A percentile compares a stretch with the other conserved stretches of the same genome.
Conservation (phyloP, 352 stramenopile genomes). For the Pythium vanterpoolii region DNA sequence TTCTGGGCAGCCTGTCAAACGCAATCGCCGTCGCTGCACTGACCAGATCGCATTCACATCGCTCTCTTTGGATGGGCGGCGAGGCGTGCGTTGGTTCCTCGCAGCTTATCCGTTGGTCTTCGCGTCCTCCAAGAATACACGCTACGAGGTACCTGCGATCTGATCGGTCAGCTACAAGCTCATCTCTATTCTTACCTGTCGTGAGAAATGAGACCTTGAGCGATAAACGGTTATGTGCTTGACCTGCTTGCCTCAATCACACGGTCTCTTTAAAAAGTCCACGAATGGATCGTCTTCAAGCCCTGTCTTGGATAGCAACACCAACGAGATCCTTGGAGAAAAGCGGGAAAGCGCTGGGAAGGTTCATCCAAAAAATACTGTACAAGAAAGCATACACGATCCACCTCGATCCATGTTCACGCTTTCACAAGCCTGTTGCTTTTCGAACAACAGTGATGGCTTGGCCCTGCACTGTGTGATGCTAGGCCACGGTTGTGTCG, state of each 20-base stretch:
- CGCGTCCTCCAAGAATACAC: slow-evolving; percentile 9
- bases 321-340: background rate
- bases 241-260: background rate
- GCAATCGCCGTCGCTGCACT: background rate
- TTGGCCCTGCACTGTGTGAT: background rate
- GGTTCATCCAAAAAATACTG: background rate
- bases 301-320: background rate
- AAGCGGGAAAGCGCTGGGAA: background rate
- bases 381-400: slow-evolving; percentile 12
- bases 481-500: background rate
- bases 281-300: background rate
- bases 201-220: background rate
- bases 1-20: background rate
- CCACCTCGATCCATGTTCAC: slow-evolving; percentile 9
- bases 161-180: slow-evolving; percentile 1
- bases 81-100: slow-evolving; percentile 1
- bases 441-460: background rate
- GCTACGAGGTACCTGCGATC: background rate
- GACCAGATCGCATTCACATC: background rate
- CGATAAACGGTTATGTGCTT: background rate
- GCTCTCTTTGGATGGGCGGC: background rate
- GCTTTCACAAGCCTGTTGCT: background rate
- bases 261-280: background rate
- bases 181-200: slow-evolving; percentile 3
- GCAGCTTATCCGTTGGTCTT: background rate